phyloP scores from a whole-genome alignment of 495 filamentous ascomycete genomes.

The Lasiosphaeria miniovina region DNA sequence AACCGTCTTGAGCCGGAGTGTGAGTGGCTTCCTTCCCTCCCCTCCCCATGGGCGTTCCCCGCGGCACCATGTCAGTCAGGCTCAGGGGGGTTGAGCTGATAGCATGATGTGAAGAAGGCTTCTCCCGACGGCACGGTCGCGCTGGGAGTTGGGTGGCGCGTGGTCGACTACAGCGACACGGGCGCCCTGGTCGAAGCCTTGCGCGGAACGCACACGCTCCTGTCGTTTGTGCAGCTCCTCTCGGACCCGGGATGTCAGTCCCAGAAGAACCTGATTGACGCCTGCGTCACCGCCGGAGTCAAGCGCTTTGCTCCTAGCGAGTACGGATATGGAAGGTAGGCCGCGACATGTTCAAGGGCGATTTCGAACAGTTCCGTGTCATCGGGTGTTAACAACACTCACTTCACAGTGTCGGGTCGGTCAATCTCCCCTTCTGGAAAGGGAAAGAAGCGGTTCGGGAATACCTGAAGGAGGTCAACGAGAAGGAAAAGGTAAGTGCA shows the following conservation, averaged over 20 bases:
- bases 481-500: slow-evolving; percentile 36
- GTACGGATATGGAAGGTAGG: slow-evolving; percentile 25
- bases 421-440: slow-evolving; percentile 39
- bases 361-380: background rate
- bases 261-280: slow-evolving; percentile 53
- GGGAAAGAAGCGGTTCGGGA: slow-evolving; percentile 46
- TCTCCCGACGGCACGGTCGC: background rate
- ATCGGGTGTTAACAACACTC: background rate
- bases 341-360: background rate
- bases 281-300: slow-evolving; percentile 50
- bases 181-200: slow-evolving; percentile 36
- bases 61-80: too few relatives aligned
- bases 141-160: slow-evolving; percentile 26
- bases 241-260: slow-evolving; percentile 32
- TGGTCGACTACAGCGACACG: slow-evolving; percentile 44
- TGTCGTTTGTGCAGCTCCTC: slow-evolving; percentile 49
- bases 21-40: background rate
- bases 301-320: slow-evolving; percentile 55
- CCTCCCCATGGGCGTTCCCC: too few relatives aligned
- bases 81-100: background rate
- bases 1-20: slow-evolving; percentile 42
- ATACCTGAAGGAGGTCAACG: slow-evolving; percentile 54
- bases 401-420: background rate
- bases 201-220: slow-evolving; percentile 49
- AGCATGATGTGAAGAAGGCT: background rate